phyloP scores from a whole-genome alignment of 441 rosid species.

The Populus hybrid region DNA sequence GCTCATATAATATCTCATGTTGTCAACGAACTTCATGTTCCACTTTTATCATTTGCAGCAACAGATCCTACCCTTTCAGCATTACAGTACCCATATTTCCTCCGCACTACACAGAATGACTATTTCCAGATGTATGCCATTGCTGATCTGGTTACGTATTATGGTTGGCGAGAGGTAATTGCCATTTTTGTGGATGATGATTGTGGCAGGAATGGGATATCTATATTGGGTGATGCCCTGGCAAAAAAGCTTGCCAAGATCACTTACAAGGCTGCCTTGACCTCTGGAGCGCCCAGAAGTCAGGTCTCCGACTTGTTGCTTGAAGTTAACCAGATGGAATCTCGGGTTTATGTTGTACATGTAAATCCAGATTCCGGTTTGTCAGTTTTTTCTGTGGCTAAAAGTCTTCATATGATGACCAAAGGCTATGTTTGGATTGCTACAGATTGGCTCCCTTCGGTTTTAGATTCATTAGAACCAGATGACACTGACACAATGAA shows the following conservation, averaged over 20 bases:
- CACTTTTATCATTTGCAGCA: conserved; percentile 83
- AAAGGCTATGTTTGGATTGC: conserved; percentile 90
- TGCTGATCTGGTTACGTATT: conserved; percentile 61
- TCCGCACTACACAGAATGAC: conserved; percentile 75
- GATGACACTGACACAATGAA: conserved; percentile 43
- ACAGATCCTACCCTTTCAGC: conserved; percentile 84
- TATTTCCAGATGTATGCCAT: conserved; percentile 82
- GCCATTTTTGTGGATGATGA: conserved; percentile 87
- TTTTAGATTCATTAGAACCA: conserved; percentile 57
- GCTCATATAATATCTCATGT: conserved; percentile 84
- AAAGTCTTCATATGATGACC: conserved; percentile 62
- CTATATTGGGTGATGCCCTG: conserved; percentile 72
- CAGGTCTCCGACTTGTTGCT: conserved; percentile 52
- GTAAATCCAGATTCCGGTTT: conserved; percentile 88
- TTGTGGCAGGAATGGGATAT: conserved; percentile 79
- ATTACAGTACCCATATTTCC: conserved; percentile 75
- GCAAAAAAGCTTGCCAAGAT: conserved; percentile 69
- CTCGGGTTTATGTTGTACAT: conserved; percentile 86
- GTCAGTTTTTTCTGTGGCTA: conserved; percentile 61
- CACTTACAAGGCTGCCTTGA: conserved; percentile 68
- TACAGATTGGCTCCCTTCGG: conserved; percentile 89
- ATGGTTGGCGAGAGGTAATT: conserved; percentile 73
- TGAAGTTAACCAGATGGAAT: conserved; percentile 64
- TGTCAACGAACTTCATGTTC: conserved; percentile 79
- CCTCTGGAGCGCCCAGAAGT: conserved; percentile 46